Conservation (phyloP, 495 filamentous ascomycete genomes). For the Hypoxylon trugodes region DNA sequence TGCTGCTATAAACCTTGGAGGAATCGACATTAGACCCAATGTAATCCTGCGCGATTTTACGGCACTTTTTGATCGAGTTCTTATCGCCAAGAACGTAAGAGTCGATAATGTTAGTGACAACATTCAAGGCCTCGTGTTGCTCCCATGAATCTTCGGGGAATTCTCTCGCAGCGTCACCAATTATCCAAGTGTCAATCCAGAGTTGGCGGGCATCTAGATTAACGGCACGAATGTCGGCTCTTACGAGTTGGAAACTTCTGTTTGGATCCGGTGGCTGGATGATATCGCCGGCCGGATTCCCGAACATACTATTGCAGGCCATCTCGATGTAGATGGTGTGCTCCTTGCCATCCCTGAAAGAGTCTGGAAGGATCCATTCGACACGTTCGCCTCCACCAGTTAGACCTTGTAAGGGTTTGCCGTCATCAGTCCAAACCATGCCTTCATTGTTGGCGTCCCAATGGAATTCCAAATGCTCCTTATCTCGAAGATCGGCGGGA, state of each 20-base stretch:
- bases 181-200: conserved; percentile 93
- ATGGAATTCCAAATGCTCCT: conserved; percentile 86
- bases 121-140: conserved; percentile 81
- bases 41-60: conserved; percentile 83
- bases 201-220: conserved; percentile 85
- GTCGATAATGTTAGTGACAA: conserved; percentile 88
- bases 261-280: conserved; percentile 91
- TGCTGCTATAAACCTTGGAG: conserved; percentile 80
- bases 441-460: conserved; percentile 96
- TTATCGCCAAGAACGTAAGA: conserved; percentile 82
- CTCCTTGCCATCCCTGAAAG: conserved; percentile 81
- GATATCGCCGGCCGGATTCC: conserved; percentile 83
- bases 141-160: conserved; percentile 85
- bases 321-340: conserved; percentile 96
- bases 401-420: conserved; percentile 87
- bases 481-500: conserved; percentile 72
- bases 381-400: conserved; percentile 90
- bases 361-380: conserved; percentile 88
- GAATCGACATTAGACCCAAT: conserved; percentile 84
- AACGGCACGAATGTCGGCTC: conserved; percentile 87
- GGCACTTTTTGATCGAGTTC: conserved; percentile 77
- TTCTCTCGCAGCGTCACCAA: conserved; percentile 85
- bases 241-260: conserved; percentile 75
- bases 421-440: conserved; percentile 87
- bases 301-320: conserved; percentile 99